These are phyloP conservation scores for Pseudogymnoascus verrucosus DNA, from an alignment of 2,329 filamentous ascomycete species.

Conservation along the genomic window DNA sequence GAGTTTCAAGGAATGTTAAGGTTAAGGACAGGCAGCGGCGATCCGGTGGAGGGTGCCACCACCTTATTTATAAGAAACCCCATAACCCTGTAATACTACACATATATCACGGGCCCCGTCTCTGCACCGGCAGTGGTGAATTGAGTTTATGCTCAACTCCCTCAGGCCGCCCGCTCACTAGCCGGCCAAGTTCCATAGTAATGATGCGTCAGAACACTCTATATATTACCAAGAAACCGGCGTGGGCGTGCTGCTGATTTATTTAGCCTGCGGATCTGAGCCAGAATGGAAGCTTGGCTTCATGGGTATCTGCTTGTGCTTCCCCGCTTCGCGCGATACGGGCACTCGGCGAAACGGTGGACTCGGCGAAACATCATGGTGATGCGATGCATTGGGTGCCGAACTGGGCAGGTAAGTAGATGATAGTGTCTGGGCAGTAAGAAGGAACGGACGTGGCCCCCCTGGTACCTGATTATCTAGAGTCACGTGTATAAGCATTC, in stretches of 20 bases:
- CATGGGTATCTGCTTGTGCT: background rate
- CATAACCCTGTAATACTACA: background rate
- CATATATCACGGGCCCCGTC: background rate
- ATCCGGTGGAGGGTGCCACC: background rate
- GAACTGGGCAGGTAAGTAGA: background rate
- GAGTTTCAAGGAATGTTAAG: background rate
- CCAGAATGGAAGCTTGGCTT: background rate
- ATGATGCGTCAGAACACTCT: background rate
- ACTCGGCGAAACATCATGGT: background rate
- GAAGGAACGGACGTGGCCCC: background rate
- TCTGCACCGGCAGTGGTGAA: background rate
- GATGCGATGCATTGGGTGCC: background rate
- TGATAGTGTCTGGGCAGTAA: background rate
- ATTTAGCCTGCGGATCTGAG: slow-evolving; percentile 7
- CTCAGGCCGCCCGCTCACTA: background rate
- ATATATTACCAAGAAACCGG: background rate
- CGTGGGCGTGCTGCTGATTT: background rate
- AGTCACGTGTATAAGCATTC: background rate
- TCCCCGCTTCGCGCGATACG: background rate
- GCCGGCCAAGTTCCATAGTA: background rate
- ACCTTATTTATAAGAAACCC: slow-evolving; percentile 1
- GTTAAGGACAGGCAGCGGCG: background rate
- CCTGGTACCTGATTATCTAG: background rate
- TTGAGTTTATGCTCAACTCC: slow-evolving; percentile 1
- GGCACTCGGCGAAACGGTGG: background rate